Evolutionary conservation across 352 stramenopile species (phyloP).

Genomic region (Elongisporangium prolatum): DNA sequence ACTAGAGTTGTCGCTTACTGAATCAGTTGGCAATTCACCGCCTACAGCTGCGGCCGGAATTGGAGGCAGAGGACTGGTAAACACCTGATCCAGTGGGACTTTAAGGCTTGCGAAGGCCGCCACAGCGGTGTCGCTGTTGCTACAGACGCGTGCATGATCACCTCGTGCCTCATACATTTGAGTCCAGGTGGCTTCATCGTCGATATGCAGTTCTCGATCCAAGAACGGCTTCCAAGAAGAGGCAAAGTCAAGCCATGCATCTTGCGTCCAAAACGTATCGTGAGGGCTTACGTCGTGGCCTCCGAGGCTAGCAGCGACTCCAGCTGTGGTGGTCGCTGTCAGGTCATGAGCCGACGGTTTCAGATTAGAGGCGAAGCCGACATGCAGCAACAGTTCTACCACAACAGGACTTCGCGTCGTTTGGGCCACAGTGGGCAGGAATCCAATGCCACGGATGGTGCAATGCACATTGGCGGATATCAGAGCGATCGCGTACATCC

Average conservation of each 20-base stretch:
- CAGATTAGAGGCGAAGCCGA: constrained; percentile 61
- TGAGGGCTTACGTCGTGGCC: not conserved
- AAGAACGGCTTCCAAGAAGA: not conserved
- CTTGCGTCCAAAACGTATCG: not conserved
- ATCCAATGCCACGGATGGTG: constrained; percentile 57
- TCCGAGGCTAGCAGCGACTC: not conserved
- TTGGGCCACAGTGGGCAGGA: constrained; percentile 45
- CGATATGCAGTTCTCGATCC: not conserved
- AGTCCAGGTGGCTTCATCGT: not conserved
- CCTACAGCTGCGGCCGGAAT: not conserved
- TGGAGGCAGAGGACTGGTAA: not conserved
- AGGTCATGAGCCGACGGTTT: constrained; percentile 6
- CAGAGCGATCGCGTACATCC: constrained; percentile 65
- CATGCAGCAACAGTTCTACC: constrained; percentile 59
- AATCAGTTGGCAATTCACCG: not conserved
- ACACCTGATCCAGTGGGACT: not conserved
- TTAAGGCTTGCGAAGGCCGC: not conserved
- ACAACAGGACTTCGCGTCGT: constrained; percentile 37
- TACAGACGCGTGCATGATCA: not conserved
- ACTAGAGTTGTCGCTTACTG: not conserved
- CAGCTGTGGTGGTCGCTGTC: not conserved
- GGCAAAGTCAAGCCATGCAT: not conserved
- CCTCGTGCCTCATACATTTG: not conserved
- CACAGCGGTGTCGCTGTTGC: not conserved
- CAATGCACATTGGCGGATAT: constrained; percentile 47